phyloP scores from a whole-genome alignment of 352 stramenopile species.

The Globisporangium cylindrosporum region DNA sequence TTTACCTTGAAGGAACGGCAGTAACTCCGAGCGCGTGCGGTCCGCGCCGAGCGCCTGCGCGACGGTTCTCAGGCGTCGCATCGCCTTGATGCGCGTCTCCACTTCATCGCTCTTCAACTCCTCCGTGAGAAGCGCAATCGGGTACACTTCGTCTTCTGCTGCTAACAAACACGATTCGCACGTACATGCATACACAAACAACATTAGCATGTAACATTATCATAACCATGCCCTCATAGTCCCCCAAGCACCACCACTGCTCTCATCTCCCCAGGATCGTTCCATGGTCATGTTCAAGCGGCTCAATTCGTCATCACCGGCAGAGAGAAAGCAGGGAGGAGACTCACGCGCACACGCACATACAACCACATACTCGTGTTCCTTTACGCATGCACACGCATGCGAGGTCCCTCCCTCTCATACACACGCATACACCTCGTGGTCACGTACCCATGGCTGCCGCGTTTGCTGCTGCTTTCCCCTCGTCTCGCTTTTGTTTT shows the following conservation, averaged over 20 bases:
- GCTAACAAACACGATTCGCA: background rate
- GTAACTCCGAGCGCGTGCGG: slow-evolving; percentile 71
- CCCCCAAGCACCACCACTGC: background rate
- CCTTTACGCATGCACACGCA: background rate
- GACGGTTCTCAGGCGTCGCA: slow-evolving; percentile 91
- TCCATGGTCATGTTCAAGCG: background rate
- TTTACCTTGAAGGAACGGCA: slow-evolving; percentile 85
- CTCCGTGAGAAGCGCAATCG: slow-evolving; percentile 88
- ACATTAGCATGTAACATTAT: background rate
- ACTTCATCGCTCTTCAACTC: slow-evolving; percentile 91
- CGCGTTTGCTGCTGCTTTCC: background rate
- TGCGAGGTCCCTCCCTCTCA: background rate
- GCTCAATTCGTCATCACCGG: background rate
- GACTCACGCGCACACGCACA: background rate
- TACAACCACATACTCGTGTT: background rate
- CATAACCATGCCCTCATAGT: background rate
- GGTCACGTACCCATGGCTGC: background rate
- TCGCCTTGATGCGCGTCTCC: slow-evolving; percentile 92
- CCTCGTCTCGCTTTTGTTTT: background rate
- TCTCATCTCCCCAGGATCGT: background rate
- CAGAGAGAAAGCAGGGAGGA: background rate
- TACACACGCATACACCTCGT: background rate
- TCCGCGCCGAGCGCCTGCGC: slow-evolving; percentile 88
- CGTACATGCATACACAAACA: background rate
- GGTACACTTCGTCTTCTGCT: slow-evolving; percentile 81